Conservation (phyloP, 2,329 filamentous ascomycete genomes). For the Ophiostoma triangulosporum region DNA sequence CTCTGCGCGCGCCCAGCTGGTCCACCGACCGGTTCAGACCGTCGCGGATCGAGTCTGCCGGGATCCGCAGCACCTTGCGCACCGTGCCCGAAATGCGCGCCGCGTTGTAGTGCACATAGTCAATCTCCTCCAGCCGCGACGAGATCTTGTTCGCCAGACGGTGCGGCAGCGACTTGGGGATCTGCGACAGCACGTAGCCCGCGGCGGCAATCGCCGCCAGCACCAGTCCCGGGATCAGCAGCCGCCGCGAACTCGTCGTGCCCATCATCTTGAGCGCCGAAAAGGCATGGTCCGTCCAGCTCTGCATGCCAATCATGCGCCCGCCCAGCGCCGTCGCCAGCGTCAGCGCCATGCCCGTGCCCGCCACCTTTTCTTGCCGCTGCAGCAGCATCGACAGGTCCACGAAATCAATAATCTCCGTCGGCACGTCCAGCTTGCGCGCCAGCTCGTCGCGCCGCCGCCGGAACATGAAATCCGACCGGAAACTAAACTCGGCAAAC, state of each 20-base stretch:
- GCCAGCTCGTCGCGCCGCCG: slow-evolving; percentile 69
- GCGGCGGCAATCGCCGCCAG: slow-evolving; percentile 60
- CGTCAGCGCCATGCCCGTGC: slow-evolving; percentile 88
- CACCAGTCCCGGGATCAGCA: slow-evolving; percentile 70
- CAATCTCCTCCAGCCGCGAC: slow-evolving; percentile 62
- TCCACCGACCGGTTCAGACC: slow-evolving; percentile 76
- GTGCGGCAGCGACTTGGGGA: slow-evolving; percentile 77
- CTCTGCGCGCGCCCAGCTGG: slow-evolving; percentile 61
- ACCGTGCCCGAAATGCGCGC: slow-evolving; percentile 73
- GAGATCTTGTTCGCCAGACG: slow-evolving; percentile 78
- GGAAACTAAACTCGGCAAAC: slow-evolving; percentile 76
- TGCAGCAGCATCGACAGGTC: slow-evolving; percentile 74
- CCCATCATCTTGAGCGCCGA: slow-evolving; percentile 70
- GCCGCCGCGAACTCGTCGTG: slow-evolving; percentile 62
- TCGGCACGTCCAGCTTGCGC: slow-evolving; percentile 72
- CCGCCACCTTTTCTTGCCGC: slow-evolving; percentile 84
- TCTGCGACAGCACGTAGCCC: slow-evolving; percentile 72
- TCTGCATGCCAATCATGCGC: slow-evolving; percentile 66
- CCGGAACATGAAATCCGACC: slow-evolving; percentile 86
- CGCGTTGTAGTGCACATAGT: slow-evolving; percentile 87
- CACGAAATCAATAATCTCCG: slow-evolving; percentile 88
- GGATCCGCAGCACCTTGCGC: slow-evolving; percentile 75
- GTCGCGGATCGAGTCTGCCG: slow-evolving; percentile 73
- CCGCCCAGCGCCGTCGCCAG: slow-evolving; percentile 75
- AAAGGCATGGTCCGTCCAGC: slow-evolving; percentile 80